Percentiles rank a stretch among this genome's conserved stretches.
phyloP scores from a whole-genome alignment of 257 asterid species.

The Scutellaria baicalensis region DNA sequence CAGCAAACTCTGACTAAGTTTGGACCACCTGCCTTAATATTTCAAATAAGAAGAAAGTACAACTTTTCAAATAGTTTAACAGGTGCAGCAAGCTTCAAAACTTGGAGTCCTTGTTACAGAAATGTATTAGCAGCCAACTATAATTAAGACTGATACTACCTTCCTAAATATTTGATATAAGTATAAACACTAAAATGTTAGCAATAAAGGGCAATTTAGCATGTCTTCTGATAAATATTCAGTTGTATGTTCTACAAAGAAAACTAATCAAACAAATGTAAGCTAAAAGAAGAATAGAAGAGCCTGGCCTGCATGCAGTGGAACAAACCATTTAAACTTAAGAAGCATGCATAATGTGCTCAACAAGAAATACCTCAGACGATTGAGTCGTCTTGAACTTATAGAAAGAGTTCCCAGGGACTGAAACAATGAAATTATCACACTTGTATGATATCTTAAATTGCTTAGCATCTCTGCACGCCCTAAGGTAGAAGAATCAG shows the following conservation, averaged over 20 bases:
- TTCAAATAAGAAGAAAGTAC: background rate
- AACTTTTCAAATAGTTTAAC: too few species aligned
- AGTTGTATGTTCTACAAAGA: background rate
- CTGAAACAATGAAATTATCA: slow-evolving; percentile 87
- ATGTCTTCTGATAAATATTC: background rate
- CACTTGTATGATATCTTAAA: slow-evolving; percentile 98
- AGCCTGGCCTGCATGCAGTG: background rate
- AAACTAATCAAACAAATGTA: background rate
- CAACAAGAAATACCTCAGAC: slow-evolving; percentile 67
- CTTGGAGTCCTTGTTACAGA: background rate
- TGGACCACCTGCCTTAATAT: background rate
- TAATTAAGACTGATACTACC: background rate
- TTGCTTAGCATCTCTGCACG: slow-evolving; percentile 99
- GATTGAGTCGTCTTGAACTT: slow-evolving; percentile 93
- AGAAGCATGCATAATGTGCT: background rate
- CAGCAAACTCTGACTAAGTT: slow-evolving; percentile 2
- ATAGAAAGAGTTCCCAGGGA: slow-evolving; percentile 93
- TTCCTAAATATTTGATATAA: background rate
- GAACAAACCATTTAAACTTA: background rate
- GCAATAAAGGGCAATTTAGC: background rate
- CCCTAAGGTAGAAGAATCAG: slow-evolving; percentile 91
- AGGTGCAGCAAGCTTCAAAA: background rate
- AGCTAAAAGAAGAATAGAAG: background rate
- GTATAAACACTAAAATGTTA: background rate
- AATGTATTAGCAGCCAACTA: background rate